A percentile compares a stretch with the other conserved stretches of the same genome.
Conservation (phyloP, 768 basidiomycete genomes). For the Pleurotus platypus region DNA sequence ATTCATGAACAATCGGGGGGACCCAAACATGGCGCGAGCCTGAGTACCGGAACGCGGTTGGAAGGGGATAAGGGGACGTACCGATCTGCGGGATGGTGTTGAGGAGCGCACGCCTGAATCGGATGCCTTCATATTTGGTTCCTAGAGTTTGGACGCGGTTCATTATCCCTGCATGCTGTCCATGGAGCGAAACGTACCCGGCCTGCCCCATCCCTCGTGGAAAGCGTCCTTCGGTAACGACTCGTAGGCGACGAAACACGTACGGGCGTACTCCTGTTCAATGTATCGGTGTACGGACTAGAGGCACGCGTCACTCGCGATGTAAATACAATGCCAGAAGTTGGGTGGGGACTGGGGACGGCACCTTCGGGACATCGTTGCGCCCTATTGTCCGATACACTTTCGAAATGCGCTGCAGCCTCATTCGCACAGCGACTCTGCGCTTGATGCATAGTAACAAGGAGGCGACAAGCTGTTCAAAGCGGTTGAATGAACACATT, state of each 20-base stretch:
- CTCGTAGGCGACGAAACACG: slow-evolving; percentile 68
- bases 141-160: slow-evolving; percentile 29
- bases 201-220: slow-evolving; percentile 76
- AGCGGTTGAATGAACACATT: background rate
- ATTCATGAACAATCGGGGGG: background rate
- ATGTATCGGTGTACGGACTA: slow-evolving; percentile 68
- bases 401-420: slow-evolving; percentile 67
- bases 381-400: slow-evolving; percentile 46
- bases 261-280: slow-evolving; percentile 71
- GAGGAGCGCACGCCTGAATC: slow-evolving; percentile 66
- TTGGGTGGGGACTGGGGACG: slow-evolving; percentile 8
- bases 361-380: slow-evolving; percentile 60
- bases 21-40: background rate
- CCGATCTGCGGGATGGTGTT: slow-evolving; percentile 71
- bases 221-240: slow-evolving; percentile 62
- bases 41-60: slow-evolving; percentile 10
- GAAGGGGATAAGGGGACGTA: slow-evolving; percentile 25
- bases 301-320: background rate
- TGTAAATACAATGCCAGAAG: background rate
- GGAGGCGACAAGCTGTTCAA: slow-evolving; percentile 52
- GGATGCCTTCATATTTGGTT: slow-evolving; percentile 54
- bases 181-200: slow-evolving; percentile 37
- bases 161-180: background rate
- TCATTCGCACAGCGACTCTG: slow-evolving; percentile 59
- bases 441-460: slow-evolving; percentile 65